Evolutionary conservation across 2,329 filamentous ascomycete genomes (phyloP), one percentile per base, ranked within the genome.

Genomic region (Trichoderma citrinoviride): DNA sequence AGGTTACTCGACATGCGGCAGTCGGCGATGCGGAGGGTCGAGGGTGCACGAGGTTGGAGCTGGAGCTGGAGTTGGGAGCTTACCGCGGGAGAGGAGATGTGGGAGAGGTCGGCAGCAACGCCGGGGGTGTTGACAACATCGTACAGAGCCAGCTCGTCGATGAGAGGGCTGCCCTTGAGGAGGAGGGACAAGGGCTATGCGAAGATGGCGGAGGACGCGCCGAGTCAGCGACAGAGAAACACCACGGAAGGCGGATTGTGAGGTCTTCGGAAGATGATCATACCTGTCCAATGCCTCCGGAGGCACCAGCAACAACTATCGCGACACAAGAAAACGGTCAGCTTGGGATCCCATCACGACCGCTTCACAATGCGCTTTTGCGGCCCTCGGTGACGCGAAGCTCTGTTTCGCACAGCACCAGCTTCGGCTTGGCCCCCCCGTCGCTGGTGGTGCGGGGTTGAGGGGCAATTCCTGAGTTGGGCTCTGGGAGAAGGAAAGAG

Each of bases 81-180:
- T 78, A 89, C 91, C 70, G 95, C 94, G 72, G 87, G 85, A 68
- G 93, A 92, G 67, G 94, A 97, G 81, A 99, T 98, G 85, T 99
- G 95, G 67, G 93, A 97, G 67, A 99, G 88, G 79, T 99, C 95
- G 75, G 94, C 89, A 70, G 93, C 92, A 76, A 99, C 95, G 80
- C 95, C 95, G 73, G 93, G 93, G 57, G 93, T 96, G 87, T 98
- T 97, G 80, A 98, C 94, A 71, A 99, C 93, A 96, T 99, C 95
- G 85, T 97, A 99, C 73, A 99, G 91, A 67, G 93, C 85, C 74
- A 99, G 91, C 83, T 98, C 92, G 75, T 94, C 90, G 74, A 99
- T 85, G 75, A 92, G 87, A 70, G 93, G 90, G 76, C 85, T 91
- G 71, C 90, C 87, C 87, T 99, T 99, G 78, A 98, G 86, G 73